Conservation (phyloP, 768 basidiomycete species). For the Russula earlei region DNA sequence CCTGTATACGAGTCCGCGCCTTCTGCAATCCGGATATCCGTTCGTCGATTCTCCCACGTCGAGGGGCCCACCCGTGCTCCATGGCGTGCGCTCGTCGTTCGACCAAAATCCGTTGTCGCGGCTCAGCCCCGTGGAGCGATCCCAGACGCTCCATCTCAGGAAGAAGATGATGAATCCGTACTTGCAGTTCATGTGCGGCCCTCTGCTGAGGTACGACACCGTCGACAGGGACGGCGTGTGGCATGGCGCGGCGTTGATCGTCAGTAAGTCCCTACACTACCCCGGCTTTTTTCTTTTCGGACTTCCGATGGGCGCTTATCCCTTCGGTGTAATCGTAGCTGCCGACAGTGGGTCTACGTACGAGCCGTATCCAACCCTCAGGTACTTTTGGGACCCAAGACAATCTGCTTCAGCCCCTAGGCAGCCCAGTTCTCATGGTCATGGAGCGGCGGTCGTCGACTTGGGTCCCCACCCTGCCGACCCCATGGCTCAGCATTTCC, state of each 20-base stretch:
- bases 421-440: constrained; percentile 5
- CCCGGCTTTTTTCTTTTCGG: neutral
- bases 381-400: constrained; percentile 68
- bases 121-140: constrained; percentile 55
- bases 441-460: constrained; percentile 36
- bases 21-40: constrained; percentile 7
- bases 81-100: constrained; percentile 16
- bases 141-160: constrained; percentile 37
- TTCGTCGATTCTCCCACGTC: neutral
- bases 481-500: constrained; percentile 40
- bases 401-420: constrained; percentile 18
- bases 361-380: constrained; percentile 60
- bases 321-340: constrained; percentile 32
- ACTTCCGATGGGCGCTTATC: neutral
- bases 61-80: constrained; percentile 5
- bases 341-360: constrained; percentile 73
- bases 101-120: constrained; percentile 33
- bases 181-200: constrained; percentile 88
- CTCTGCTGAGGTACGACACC: constrained; percentile 84
- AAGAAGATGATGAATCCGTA: constrained; percentile 69
- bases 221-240: constrained; percentile 69
- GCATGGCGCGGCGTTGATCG: constrained; percentile 82
- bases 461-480: constrained; percentile 69
- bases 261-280: constrained; percentile 47
- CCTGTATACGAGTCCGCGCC: neutral